A percentile compares a stretch with the other conserved stretches of the same genome.
Evolutionary conservation across 2,329 filamentous ascomycete species (phyloP).

Genomic region (Stachybotrys elegans): DNA sequence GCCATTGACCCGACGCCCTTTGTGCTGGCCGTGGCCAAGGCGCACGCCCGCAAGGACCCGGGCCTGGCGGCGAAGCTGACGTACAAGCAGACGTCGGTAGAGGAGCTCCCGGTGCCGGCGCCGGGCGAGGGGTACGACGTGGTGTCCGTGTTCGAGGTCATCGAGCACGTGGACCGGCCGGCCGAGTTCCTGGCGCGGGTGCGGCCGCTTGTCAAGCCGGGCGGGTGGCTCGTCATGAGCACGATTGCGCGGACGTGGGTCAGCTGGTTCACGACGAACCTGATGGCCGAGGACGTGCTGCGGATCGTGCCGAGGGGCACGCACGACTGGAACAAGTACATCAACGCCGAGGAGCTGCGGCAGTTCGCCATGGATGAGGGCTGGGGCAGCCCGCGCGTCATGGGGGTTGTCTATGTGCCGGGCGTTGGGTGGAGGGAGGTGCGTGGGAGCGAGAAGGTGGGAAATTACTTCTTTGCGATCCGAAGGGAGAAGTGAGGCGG

Average conservation of each 20-base stretch:
- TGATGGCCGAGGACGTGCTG: slow-evolving; percentile 83
- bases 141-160: slow-evolving; percentile 86
- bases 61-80: slow-evolving; percentile 56
- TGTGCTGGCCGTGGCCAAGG: slow-evolving; percentile 69
- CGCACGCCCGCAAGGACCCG: slow-evolving; percentile 72
- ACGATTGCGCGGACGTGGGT: slow-evolving; percentile 88
- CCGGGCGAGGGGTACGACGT: slow-evolving; percentile 61
- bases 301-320: slow-evolving; percentile 87
- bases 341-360: slow-evolving; percentile 76
- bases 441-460: slow-evolving; percentile 72
- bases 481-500: slow-evolving; percentile 34
- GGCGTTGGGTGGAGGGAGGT: slow-evolving; percentile 87
- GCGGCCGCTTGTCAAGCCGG: slow-evolving; percentile 73
- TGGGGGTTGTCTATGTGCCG: slow-evolving; percentile 87
- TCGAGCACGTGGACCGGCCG: slow-evolving; percentile 83
- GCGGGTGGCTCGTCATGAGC: slow-evolving; percentile 87
- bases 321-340: slow-evolving; percentile 95
- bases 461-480: slow-evolving; percentile 95
- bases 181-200: slow-evolving; percentile 68
- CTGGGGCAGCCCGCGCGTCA: slow-evolving; percentile 58
- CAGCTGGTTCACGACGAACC: slow-evolving; percentile 88
- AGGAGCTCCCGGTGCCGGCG: slow-evolving; percentile 51
- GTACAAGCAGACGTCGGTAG: slow-evolving; percentile 75
- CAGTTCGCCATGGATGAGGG: slow-evolving; percentile 45
- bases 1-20: slow-evolving; percentile 74